Conservation (phyloP, 179 eudicot species). For the Sideroxylon spinosum region DNA sequence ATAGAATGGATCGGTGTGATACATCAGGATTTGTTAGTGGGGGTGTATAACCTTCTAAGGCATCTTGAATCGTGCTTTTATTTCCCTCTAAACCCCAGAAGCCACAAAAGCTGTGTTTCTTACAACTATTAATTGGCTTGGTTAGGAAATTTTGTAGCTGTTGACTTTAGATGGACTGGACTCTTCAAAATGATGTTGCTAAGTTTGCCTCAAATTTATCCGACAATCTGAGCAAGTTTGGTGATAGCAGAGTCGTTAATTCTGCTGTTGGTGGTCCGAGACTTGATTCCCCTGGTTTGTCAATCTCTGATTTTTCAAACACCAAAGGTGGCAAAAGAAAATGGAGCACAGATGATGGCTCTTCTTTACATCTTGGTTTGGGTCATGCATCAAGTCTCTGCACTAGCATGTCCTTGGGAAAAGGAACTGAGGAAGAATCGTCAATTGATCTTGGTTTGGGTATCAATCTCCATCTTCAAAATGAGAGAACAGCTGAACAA, state of each 20-base stretch:
- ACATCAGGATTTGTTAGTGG: constrained; percentile 86
- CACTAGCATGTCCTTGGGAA: constrained; percentile 27
- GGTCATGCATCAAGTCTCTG: constrained; percentile 31
- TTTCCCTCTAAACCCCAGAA: constrained; percentile 27
- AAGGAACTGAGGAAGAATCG: constrained; percentile 33
- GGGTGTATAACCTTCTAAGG: constrained; percentile 20
- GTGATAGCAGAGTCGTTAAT: constrained; percentile 12
- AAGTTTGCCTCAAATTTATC: constrained; percentile 20
- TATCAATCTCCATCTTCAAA: constrained; percentile 25
- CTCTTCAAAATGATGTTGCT: constrained; percentile 20
- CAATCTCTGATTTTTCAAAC: constrained; percentile 20
- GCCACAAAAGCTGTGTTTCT: constrained; percentile 34
- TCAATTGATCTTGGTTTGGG: constrained; percentile 30
- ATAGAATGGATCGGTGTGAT: constrained; percentile 61
- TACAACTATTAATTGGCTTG: constrained; percentile 15
- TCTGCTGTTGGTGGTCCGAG: constrained; percentile 20
- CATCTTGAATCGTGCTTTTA: constrained; percentile 1
- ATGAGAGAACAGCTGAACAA: constrained; percentile 16
- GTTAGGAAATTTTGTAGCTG: constrained; percentile 14
- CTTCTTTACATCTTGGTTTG: constrained; percentile 39
- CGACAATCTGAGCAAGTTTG: constrained; percentile 16
- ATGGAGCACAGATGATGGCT: constrained; percentile 23
- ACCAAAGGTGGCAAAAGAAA: constrained; percentile 37
- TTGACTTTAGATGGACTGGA: constrained; percentile 32
- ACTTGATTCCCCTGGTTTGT: constrained; percentile 21